phyloP scores from a whole-genome alignment of 257 asterid species.

The Primulina eburnea region DNA sequence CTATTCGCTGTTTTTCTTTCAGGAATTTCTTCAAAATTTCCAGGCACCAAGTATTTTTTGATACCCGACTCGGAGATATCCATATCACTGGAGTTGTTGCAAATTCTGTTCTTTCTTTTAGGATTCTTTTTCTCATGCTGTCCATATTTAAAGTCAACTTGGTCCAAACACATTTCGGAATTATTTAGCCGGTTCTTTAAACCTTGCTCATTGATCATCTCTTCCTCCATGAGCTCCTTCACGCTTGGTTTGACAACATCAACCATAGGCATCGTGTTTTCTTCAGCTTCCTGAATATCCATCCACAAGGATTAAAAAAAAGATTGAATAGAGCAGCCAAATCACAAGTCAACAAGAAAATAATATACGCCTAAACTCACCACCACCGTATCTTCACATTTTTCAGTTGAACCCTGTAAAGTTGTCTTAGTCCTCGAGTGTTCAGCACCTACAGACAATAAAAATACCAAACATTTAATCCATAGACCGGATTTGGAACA shows the following conservation, averaged over 20 bases:
- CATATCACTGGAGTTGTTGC: conserved; percentile 40
- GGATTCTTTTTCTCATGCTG: conserved; percentile 38
- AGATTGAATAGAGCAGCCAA: background rate
- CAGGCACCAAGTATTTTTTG: conserved; percentile 28
- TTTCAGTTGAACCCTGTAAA: conserved; percentile 26
- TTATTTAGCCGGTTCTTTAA: conserved; percentile 29
- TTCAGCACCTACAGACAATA: conserved; percentile 29
- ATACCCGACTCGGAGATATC: conserved; percentile 42
- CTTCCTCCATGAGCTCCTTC: conserved; percentile 94
- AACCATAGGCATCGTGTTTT: conserved; percentile 29
- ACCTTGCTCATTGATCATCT: conserved; percentile 61
- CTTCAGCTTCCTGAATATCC: conserved; percentile 46
- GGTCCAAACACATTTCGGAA: conserved; percentile 35
- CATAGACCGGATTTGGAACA: background rate
- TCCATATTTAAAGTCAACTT: conserved; percentile 27
- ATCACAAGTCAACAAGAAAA: conserved; percentile 16
- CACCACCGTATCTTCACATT: conserved; percentile 25
- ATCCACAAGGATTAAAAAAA: background rate
- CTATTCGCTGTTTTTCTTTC: conserved; percentile 32
- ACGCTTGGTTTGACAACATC: conserved; percentile 63
- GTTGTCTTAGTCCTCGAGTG: conserved; percentile 27
- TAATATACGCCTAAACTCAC: conserved; percentile 30
- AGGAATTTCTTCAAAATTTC: conserved; percentile 27
- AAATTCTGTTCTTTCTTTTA: conserved; percentile 38
- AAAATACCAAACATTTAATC: background rate